Evolutionary conservation across 2,329 filamentous ascomycete genomes (phyloP), one percentile per base, ranked within the genome.

Genomic region (Fusarium pilosicola): DNA sequence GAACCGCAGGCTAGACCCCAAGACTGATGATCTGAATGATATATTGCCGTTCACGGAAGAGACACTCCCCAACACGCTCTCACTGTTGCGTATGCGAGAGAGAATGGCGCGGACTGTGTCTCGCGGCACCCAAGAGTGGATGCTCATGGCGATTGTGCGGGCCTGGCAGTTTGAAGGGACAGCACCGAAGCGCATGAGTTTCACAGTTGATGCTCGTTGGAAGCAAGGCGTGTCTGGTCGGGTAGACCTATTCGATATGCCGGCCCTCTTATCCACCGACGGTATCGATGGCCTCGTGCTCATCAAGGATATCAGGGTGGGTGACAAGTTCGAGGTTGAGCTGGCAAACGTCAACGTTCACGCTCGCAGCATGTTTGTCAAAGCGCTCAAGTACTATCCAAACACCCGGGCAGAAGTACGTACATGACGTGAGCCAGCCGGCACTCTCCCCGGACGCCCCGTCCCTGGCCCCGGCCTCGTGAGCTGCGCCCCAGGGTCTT

Each of bases 91-190:
- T 34, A 80, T 88, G 75, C 86, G 88, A 45, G 87, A 90, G 83
- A 85, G 84, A 73, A 85, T 87, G 80, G 83, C 85, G 46, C 83
- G 84, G 38, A 73, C 81, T 5, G 81, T 89, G 41, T 76, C 80
- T n/a, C 79, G 81, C 49, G 88, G 87, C 59, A 78, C 79, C 48
- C 76, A 84, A 72, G 85, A 88, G 74, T 91, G 88, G 88, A 85
- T 89, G 52, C 82, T 89, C 52, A 88, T 91, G 76, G 89, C 90
- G 30, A 82, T 92, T 38, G 82, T 89, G 59, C 88, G 90, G 20
- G 89, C 88, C 20, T 91, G 89, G 89, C 83, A 83, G 70, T 89
- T 86, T 74, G 86, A 90, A 76, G 81, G 81, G 14, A 71, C 79
- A 54, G 78, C 88, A 32, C 88, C 88, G n/a, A 70, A 79, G 36